Evolutionary conservation across 1,139 yeast genomes (phyloP).

Genomic region (Yamadazyma spencermartinsiae): DNA sequence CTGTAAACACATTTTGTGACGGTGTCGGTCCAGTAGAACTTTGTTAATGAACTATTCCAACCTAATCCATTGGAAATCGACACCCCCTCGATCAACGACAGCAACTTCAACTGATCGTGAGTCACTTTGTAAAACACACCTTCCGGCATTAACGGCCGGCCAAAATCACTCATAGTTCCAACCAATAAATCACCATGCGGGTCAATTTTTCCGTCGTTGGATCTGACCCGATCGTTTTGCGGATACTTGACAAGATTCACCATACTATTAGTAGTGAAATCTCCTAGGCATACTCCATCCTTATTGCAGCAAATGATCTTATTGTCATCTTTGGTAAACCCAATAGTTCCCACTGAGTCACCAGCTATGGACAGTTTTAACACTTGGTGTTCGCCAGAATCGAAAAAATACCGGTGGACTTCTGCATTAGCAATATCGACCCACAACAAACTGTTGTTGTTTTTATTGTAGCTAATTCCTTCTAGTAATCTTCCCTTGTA

Average conservation of each 20-base stretch:
- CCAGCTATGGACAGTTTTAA: constrained; percentile 35
- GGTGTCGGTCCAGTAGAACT: constrained; percentile 75
- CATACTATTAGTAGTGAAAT: constrained; percentile 43
- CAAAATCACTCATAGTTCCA: constrained; percentile 71
- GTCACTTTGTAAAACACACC: constrained; percentile 47
- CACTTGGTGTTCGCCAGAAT: constrained; percentile 37
- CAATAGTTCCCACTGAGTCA: constrained; percentile 63
- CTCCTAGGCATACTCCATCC: constrained; percentile 54
- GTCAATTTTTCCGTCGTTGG: constrained; percentile 74
- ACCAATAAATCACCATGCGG: constrained; percentile 70
- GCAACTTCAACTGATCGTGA: constrained; percentile 32
- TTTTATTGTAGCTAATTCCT: constrained; percentile 63
- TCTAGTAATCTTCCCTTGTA: constrained; percentile 61
- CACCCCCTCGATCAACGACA: constrained; percentile 35
- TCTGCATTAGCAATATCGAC: constrained; percentile 64
- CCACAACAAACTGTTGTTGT: constrained; percentile 63
- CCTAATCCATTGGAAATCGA: constrained; percentile 79
- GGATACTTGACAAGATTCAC: constrained; percentile 49
- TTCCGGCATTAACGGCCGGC: constrained; percentile 24
- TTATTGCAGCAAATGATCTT: constrained; percentile 52
- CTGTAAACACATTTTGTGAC: constrained; percentile 57
- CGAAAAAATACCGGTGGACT: constrained; percentile 46
- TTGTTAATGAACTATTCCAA: constrained; percentile 53
- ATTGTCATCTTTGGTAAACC: constrained; percentile 50
- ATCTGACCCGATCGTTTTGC: constrained; percentile 43